Percentiles rank a stretch among this genome's conserved stretches.
phyloP scores from a whole-genome alignment of 139 green algal genomes.

The Tetraselmis chui region DNA sequence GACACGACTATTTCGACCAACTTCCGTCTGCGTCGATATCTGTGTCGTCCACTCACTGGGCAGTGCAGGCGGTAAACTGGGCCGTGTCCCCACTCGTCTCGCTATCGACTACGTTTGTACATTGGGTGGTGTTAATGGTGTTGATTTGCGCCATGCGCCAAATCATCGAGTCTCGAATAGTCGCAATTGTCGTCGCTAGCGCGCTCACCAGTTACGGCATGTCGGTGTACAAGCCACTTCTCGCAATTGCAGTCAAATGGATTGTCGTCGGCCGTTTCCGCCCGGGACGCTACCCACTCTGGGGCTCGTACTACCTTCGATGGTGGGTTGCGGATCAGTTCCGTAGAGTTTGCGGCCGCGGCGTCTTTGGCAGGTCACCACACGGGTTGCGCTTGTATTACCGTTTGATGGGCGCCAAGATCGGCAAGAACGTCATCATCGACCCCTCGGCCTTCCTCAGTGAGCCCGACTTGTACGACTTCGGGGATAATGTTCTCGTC shows the following conservation, averaged over 20 bases:
- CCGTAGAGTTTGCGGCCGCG: conserved; percentile 2
- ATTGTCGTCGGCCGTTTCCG: conserved; percentile 2
- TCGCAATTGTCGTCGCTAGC: background rate
- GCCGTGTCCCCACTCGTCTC: background rate
- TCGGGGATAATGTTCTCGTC: background rate
- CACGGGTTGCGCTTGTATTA: conserved; percentile 6
- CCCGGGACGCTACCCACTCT: conserved; percentile 8
- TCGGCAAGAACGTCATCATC: conserved; percentile 13
- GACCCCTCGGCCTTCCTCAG: background rate
- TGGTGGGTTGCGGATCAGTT: conserved; percentile 23
- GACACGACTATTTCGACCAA: background rate
- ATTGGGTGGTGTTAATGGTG: background rate
- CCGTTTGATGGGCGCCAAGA: conserved; percentile 15
- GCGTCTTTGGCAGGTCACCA: conserved; percentile 14
- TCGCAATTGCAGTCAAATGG: background rate
- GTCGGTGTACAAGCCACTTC: background rate
- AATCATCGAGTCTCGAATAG: background rate
- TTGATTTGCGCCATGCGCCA: background rate
- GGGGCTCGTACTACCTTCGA: conserved; percentile 25
- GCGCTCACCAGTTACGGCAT: background rate
- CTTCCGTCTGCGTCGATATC: background rate
- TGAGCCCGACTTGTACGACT: conserved; percentile 5
- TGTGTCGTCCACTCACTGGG: background rate
- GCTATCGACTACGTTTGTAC: background rate
- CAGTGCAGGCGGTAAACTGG: background rate